These are phyloP conservation scores for Annulohypoxylon truncatum DNA, from an alignment of 2,329 filamentous ascomycete genomes.

Conservation along the genomic window DNA sequence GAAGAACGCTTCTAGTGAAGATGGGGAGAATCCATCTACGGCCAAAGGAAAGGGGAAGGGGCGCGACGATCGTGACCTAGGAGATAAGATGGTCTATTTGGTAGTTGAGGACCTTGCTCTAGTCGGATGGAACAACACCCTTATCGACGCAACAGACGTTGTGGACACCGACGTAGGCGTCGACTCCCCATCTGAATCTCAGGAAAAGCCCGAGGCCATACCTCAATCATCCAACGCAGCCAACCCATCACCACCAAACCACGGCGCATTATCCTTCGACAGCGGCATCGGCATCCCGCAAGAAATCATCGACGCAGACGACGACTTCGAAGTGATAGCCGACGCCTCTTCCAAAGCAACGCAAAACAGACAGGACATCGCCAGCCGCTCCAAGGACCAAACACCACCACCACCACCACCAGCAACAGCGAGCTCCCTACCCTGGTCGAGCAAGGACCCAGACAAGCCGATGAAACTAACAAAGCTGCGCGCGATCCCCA, in stretches of 20 bases:
- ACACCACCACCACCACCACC: no score
- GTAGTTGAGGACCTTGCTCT: constrained; percentile 58
- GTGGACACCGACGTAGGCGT: constrained; percentile 2
- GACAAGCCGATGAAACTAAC: constrained; percentile 64
- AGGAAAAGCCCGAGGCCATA: background rate
- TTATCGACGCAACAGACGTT: constrained; percentile 46
- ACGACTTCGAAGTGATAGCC: constrained; percentile 55
- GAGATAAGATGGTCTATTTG: constrained; percentile 56
- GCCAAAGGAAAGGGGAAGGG: constrained; percentile 27
- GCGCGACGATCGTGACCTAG: background rate
- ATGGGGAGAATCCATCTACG: constrained; percentile 1
- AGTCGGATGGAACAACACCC: constrained; percentile 62
- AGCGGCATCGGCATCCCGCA: constrained; percentile 15
- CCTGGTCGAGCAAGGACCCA: constrained; percentile 56
- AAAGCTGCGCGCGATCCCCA: constrained; percentile 60
- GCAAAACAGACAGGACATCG: constrained; percentile 38
- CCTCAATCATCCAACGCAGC: background rate
- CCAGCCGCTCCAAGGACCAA: constrained; percentile 12
- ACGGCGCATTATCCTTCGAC: constrained; percentile 1
- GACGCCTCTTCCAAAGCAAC: constrained; percentile 43
- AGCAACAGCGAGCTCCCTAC: no score
- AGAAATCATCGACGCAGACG: constrained; percentile 47
- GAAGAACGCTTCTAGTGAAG: constrained; percentile 27
- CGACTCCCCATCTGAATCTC: background rate
- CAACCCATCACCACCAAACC: background rate